These are phyloP conservation scores for Catenaria anguillulae DNA, from an alignment of 371 early-diverging fungal genomes.

Conservation along the genomic window DNA sequence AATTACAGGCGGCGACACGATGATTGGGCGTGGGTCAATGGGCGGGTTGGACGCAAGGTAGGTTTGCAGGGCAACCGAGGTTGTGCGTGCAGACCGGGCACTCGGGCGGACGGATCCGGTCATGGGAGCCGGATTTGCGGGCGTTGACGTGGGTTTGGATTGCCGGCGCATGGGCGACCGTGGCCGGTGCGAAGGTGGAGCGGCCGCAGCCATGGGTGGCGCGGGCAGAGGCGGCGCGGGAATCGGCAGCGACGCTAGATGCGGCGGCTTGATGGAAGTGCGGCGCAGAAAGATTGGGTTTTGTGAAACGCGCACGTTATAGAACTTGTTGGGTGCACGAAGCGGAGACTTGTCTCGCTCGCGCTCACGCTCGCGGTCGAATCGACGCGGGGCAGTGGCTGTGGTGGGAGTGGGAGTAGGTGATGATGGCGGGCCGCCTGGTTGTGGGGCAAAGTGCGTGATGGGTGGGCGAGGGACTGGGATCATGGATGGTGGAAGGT, in stretches of 20 bases:
- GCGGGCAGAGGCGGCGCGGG: neutral
- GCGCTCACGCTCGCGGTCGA: neutral
- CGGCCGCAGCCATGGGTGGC: neutral
- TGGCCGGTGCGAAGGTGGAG: neutral
- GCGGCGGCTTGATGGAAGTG: constrained; percentile 10
- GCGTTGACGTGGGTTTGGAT: neutral
- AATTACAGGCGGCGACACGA: neutral
- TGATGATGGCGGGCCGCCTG: neutral
- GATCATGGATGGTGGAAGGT: neutral
- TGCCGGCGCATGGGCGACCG: neutral
- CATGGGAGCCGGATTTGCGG: neutral
- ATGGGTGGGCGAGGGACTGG: too few relatives aligned
- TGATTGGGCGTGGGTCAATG: neutral
- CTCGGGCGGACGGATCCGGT: neutral
- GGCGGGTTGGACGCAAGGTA: neutral
- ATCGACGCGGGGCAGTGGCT: neutral
- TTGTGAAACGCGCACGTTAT: constrained; percentile 8
- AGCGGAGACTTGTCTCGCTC: constrained; percentile 3
- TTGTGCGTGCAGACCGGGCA: neutral
- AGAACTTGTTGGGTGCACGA: constrained; percentile 6
- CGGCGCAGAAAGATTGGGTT: constrained; percentile 9
- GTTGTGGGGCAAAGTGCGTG: too few relatives aligned
- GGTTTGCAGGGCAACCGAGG: neutral
- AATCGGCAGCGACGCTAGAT: neutral
- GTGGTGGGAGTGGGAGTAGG: neutral